Percentiles rank a stretch among this genome's conserved stretches.
These are phyloP conservation scores for Cryptococcus jaspeensis DNA, from an alignment of 1,284 basidiomycete genomes.

Conservation along the genomic window DNA sequence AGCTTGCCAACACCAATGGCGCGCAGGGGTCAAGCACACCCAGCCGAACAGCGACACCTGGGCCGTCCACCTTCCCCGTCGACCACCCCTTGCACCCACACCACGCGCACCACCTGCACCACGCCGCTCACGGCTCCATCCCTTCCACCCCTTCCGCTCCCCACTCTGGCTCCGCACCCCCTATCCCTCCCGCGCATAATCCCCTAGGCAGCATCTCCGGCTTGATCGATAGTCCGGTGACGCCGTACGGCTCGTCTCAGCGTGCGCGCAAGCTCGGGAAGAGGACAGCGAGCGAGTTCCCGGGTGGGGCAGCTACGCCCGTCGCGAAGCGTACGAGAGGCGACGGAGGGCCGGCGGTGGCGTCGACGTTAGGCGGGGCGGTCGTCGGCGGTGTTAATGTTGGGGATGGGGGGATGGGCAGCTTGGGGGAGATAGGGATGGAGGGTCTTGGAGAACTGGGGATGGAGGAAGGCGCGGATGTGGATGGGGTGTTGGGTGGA, in stretches of 20 bases:
- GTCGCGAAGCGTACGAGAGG: slow-evolving; percentile 30
- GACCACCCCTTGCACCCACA: neutral
- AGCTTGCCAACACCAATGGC: slow-evolving; percentile 13
- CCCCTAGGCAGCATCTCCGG: too few relatives aligned
- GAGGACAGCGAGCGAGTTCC: slow-evolving; percentile 30
- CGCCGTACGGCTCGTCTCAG: slow-evolving; percentile 25
- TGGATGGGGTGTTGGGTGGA: too few relatives aligned
- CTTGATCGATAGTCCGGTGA: neutral
- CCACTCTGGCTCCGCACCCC: neutral
- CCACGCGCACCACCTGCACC: too few relatives aligned
- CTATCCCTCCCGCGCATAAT: neutral
- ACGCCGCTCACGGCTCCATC: neutral
- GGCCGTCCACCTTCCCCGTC: neutral
- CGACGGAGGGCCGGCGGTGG: too few relatives aligned
- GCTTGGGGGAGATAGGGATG: too few relatives aligned
- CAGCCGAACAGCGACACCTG: too few relatives aligned
- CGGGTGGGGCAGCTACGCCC: slow-evolving; percentile 43
- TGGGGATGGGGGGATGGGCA: too few relatives aligned
- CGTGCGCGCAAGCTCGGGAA: slow-evolving; percentile 42
- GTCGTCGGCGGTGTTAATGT: too few relatives aligned
- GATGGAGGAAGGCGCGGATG: too few relatives aligned
- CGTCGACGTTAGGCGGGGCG: too few relatives aligned
- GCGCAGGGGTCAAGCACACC: neutral
- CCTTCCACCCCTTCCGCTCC: neutral
- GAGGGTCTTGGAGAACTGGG: too few relatives aligned